phyloP scores from a whole-genome alignment of 2,329 filamentous ascomycete species.

The Drechslerella dactyloides region DNA sequence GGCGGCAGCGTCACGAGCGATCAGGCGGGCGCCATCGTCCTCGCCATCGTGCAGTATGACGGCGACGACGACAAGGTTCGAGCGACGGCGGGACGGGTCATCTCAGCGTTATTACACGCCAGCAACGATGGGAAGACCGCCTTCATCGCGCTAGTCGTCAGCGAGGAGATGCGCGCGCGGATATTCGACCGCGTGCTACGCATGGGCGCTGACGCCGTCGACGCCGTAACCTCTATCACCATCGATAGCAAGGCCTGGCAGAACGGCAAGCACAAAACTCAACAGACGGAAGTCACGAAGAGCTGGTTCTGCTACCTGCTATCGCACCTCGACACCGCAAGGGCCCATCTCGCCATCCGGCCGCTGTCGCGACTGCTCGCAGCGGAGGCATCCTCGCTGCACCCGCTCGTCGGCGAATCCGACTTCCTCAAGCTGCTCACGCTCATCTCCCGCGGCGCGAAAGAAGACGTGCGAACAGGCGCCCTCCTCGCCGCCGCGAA shows the following conservation, averaged over 20 bases:
- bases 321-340: conserved; percentile 23
- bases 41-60: conserved; percentile 34
- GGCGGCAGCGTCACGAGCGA: conserved; percentile 38
- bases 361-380: conserved; percentile 53
- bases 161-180: conserved; percentile 25
- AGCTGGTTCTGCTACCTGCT: conserved; percentile 52
- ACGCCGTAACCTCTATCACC: conserved; percentile 51
- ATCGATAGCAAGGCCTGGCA: conserved; percentile 52
- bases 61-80: conserved; percentile 12
- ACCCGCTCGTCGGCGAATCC: conserved; percentile 51
- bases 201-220: conserved; percentile 52
- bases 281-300: conserved; percentile 45
- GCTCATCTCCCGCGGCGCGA: conserved; percentile 50
- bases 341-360: conserved; percentile 38
- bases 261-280: conserved; percentile 24
- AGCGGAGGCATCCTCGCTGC: conserved; percentile 47
- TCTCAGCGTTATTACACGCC: conserved; percentile 50
- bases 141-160: conserved; percentile 33
- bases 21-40: conserved; percentile 24
- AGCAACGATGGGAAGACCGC: conserved; percentile 50
- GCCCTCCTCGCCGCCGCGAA: conserved; percentile 54
- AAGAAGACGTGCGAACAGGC: conserved; percentile 52
- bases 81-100: conserved; percentile 49
- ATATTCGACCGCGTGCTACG: conserved; percentile 36
- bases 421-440: conserved; percentile 51